Evolutionary conservation across 192 early-diverging fungal species (phyloP), one percentile per base, ranked within the genome.

Genomic region (Gigaspora rosea): DNA sequence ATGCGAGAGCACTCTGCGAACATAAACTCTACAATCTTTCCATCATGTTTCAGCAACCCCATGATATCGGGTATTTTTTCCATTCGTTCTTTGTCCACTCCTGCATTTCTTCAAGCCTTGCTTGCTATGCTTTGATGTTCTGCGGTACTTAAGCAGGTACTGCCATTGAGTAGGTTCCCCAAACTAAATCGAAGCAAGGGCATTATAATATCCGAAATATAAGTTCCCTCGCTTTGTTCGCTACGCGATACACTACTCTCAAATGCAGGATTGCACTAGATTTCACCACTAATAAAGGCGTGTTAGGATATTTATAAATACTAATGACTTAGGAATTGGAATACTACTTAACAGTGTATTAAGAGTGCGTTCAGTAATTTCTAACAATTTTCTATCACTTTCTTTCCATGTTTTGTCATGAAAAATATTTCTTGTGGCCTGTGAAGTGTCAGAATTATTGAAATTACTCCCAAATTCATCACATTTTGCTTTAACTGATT

Each of bases 391-490:
- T 0, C 18, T 10, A 15, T 22, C 35, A n/a, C n/a, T 68, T 68
- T 68, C 66, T 68, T 68, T 68, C 66, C 66, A 68, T 20, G 18
- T 68, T 68, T 67, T 67, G 41, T 67, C 41, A 36, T 67, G 46
- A 49, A 67, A 46, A 16, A 47, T 68, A 8, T 68, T 68, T 41
- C 15, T 68, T 15, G 47, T 68, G 47, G 12, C 66, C 41, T 12
- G 48, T 22, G 41, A 46, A 68, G 41, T 15, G 15, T 68, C 22
- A 20, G 20, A 63, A 63, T 10, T 63, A 35, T 63, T 63, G 18
- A 63, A 7, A 63, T 63, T 63, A 22, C 15, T 63, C 36, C 35
- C 48, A 68, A 68, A 68, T 46, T 68, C 22, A 47, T 36, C 9
- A 67, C 65, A 48, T 35, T 67, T 68, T 20, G 66, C 35, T 18